Base-by-base conservation (phyloP, 257 asterid species). In the Nicotiana noctiflora region DNA sequence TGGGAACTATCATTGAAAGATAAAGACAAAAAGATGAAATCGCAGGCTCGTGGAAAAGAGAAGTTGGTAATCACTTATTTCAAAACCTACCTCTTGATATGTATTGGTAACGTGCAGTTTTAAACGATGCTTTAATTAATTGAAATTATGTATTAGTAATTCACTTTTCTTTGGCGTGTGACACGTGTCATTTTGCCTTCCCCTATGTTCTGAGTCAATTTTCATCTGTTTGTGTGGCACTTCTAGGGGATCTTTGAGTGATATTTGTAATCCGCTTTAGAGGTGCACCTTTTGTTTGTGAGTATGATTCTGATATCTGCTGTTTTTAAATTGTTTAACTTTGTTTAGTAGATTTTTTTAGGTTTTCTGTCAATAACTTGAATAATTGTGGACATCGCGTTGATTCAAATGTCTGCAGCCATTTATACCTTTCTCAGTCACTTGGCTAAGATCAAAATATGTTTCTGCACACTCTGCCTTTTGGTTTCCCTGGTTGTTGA, bases 1-100 rank as follows among this genome's bases (percentile, higher is more conserved):
- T 95, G 99, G 98, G 98, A 95, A 84, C 79, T 92, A 79, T 86
- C 97, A 8, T 85, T 89, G 82, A 92, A 91, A 88, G 93, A 88
- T 62, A 92, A 90, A 77, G 97, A 91, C 44, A 95, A 91, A 89
- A 92, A 90, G 87, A 79, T 90, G 82, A 91, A 87, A 89, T 83
- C 90, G 13, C 92, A 88, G 85, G 79, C 87, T 75, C 84, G n/a
- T 29, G 87, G 76, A 82, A 88, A 87, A 82, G 91, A 85, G 82
- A 87, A 87, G 49, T 11, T 81, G 92, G 99, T 95, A 84, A 86
- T 88, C 82, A 72, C 78, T 72, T 68, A 68, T 19, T 46, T 46
- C 23, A 72, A 23, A 72, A 72, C 78, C 11, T 72, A 23, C 60
- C 29, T 72, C 78, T 72, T 44, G 8, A 72, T 23, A 72, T 68